A percentile compares a stretch with the other conserved stretches of the same genome.
Conservation (phyloP, 148 eudicot species). For the Persicaria tinctoria region DNA sequence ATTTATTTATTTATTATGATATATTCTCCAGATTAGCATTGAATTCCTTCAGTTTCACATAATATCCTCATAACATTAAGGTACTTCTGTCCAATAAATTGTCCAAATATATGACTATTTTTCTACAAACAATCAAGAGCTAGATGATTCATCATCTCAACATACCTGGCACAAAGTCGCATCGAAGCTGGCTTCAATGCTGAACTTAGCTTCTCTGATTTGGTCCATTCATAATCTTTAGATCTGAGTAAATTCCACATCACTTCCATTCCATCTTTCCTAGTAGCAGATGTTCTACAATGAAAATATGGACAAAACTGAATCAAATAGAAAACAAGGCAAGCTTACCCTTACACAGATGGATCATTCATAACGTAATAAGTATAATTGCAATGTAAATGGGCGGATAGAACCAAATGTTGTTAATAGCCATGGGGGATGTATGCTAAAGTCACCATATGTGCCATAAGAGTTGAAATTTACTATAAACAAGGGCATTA, state of each 20-base stretch:
- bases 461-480: too few species aligned
- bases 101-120: neutral
- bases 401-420: too few species aligned
- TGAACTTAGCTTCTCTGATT: slow-evolving; percentile 38
- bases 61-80: neutral
- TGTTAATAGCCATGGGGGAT: too few species aligned
- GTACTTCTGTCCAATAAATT: neutral
- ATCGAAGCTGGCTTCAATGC: slow-evolving; percentile 50
- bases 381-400: too few species aligned
- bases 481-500: too few species aligned
- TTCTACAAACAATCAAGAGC: neutral
- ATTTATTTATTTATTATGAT: neutral
- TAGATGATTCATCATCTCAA: neutral
- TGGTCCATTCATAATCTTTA: slow-evolving; percentile 47
- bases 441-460: too few species aligned
- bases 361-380: neutral
- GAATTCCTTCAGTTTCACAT: neutral
- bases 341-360: too few species aligned
- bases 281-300: slow-evolving; percentile 42
- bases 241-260: slow-evolving; percentile 58
- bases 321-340: too few species aligned
- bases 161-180: slow-evolving; percentile 87
- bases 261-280: slow-evolving; percentile 54
- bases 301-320: too few species aligned
- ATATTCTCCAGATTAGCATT: neutral